Conservation (phyloP, 164 flowering plant species). For the Hamamelis virginiana region DNA sequence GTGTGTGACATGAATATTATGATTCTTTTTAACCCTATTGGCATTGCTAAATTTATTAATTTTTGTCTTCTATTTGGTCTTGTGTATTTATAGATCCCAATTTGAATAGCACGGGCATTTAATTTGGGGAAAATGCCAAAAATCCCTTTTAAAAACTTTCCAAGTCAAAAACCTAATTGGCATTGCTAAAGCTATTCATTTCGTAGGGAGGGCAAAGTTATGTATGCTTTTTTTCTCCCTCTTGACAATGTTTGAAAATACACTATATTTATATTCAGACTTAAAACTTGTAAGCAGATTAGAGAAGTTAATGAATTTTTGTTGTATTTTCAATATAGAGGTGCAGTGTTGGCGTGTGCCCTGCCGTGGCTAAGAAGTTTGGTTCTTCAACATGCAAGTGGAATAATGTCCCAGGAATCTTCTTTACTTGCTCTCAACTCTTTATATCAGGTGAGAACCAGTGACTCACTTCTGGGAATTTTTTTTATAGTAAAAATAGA, state of each 20-base stretch:
- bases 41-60: too few relatives aligned
- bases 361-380: conserved; percentile 89
- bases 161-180: not conserved
- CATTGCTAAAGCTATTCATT: too few relatives aligned
- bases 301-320: not conserved
- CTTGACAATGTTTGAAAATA: not conserved
- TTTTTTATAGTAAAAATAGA: too few relatives aligned
- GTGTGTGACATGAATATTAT: too few relatives aligned
- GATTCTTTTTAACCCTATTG: too few relatives aligned
- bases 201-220: too few relatives aligned
- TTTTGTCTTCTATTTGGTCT: not conserved
- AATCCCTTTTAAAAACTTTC: not conserved
- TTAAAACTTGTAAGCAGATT: not conserved
- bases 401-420: conserved; percentile 83
- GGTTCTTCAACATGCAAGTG: conserved; percentile 83
- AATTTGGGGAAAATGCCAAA: not conserved
- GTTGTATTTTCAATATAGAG: conserved; percentile 42
- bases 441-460: conserved; percentile 61
- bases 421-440: conserved; percentile 69
- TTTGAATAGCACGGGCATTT: not conserved
- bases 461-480: not conserved
- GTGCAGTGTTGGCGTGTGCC: conserved; percentile 76
- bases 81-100: not conserved
- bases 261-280: not conserved
- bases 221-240: not conserved